Base-by-base conservation (phyloP, 2,329 filamentous ascomycete species). In the Falciphora oryzae region DNA sequence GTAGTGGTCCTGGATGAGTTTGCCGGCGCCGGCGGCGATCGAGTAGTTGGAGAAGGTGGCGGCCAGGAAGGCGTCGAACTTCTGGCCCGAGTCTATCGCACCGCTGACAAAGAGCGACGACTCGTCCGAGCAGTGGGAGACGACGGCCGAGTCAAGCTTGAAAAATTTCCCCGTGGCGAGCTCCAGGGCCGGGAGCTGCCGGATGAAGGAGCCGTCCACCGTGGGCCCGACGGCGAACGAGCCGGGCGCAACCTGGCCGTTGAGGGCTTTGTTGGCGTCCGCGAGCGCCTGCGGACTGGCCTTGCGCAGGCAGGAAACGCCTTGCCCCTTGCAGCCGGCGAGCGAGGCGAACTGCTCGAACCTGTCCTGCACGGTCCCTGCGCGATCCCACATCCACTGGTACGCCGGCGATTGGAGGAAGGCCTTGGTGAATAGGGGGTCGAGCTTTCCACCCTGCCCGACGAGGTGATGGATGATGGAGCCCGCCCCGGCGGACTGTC, bases 381-480 rank as follows among this genome's bases (percentile, higher is more conserved):
- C 68, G 22, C 73, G 70, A 65, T 77, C 74, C 70, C 73, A 75
- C 68, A 73, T 74, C 35, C 70, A 70, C 67, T 76, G 72, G 65
- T 72, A 76, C 14, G 75, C 74, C 1, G 75, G 74, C 11, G 73
- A 75, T 62, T 76, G 73, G 10, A 76, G 62, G 31, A 77, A 72
- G 59, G 71, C 74, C 13, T 67, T 69, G 6, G 64, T 63, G 70
- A 83, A 83, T 1, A 80, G 70, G 1, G 81, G 80, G 59, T 80
- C 74, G 22, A 75, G 70, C 6, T 70, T 73, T 2, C 81, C 81
- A 1, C 78, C 76, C 29, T 79, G 71, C 0, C 76, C 76, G n/a
- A 79, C 76, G 11, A 84, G 71, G 63, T 83, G 81, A 64, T 83
- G 80, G 61, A 83, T 68, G 62, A 84, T 79, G 5, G 79, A 82